Evolutionary conservation across 1,284 basidiomycete genomes (phyloP), one percentile per base, ranked within the genome.

Genomic region (Naganishia sp.): DNA sequence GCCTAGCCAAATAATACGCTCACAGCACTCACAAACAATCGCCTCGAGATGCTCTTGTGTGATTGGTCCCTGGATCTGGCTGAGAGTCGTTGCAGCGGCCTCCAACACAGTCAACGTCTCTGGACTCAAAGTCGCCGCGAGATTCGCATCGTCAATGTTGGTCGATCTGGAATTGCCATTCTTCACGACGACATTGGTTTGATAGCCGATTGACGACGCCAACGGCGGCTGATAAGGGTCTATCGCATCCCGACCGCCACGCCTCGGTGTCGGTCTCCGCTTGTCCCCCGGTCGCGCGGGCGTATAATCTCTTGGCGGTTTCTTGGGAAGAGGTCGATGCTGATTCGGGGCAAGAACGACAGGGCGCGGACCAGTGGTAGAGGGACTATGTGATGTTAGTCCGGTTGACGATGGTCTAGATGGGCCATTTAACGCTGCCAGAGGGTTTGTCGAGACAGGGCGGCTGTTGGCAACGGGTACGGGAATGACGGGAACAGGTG

Each of bases 21-120:
- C 1, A 21, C 42, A 15, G 9, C 6, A 55, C 61, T 64, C n/a
- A 64, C 61, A 54, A 45, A 64, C 61, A 42, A 64, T 64, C 42
- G 42, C 61, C 42, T 64, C 61, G 25, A 64, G n/a, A 36, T 64
- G 52, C 31, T 64, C 61, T 16, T 64, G 50, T 11, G 50, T 64
- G 9, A 64, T 33, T 21, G 61, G 61, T 2, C 61, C 52, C 28
- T 54, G 61, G 15, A 55, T 54, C 45, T 64, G 61, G 18, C 61
- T 54, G 21, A 64, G 28, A 39, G 53, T 54, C 23, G 61, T 48
- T 6, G 50, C 50, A 7, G 52, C 61, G 31, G 53, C 53, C 45
- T 55, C 53, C 43, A 64, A 54, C 28, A 64, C 61, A 4, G 53
- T 43, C 42, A 64, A 33, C 13, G 52, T 54, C 21, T 64, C 61